phyloP scores from a whole-genome alignment of 305 asterid species.

The Fraxinus angustifolia region DNA sequence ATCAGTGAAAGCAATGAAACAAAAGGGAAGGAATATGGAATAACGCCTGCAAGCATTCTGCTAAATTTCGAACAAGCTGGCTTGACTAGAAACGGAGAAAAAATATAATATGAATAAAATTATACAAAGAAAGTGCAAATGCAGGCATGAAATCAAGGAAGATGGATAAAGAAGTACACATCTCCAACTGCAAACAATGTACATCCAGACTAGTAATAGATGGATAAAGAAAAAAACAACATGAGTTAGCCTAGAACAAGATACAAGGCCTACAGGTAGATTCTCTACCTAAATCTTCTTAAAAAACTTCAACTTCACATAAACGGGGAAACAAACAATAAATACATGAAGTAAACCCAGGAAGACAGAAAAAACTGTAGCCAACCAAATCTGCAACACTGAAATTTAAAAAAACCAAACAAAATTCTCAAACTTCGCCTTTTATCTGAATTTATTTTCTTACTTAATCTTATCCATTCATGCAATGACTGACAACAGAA shows the following conservation, averaged over 20 bases:
- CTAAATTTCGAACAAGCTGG: neutral
- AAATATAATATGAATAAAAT: neutral
- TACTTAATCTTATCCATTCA: neutral
- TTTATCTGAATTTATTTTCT: neutral
- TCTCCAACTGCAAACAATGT: neutral
- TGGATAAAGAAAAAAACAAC: neutral
- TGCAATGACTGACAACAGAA: neutral
- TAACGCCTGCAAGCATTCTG: neutral
- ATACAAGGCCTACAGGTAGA: neutral
- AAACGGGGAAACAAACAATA: neutral
- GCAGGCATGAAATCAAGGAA: neutral
- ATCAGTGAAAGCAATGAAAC: neutral
- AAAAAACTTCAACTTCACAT: neutral
- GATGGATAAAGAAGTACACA: neutral
- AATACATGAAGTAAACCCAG: neutral
- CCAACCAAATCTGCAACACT: neutral
- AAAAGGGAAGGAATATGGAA: neutral
- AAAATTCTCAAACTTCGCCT: neutral
- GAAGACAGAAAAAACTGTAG: neutral
- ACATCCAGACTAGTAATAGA: neutral
- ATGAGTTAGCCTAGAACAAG: neutral
- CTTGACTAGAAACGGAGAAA: neutral
- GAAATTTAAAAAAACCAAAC: neutral
- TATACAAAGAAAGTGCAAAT: neutral
- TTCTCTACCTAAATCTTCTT: neutral